A percentile compares a stretch with the other conserved stretches of the same genome.
Evolutionary conservation across 129 eudicot genomes (phyloP).

Genomic region (Flaveria bidentis): DNA sequence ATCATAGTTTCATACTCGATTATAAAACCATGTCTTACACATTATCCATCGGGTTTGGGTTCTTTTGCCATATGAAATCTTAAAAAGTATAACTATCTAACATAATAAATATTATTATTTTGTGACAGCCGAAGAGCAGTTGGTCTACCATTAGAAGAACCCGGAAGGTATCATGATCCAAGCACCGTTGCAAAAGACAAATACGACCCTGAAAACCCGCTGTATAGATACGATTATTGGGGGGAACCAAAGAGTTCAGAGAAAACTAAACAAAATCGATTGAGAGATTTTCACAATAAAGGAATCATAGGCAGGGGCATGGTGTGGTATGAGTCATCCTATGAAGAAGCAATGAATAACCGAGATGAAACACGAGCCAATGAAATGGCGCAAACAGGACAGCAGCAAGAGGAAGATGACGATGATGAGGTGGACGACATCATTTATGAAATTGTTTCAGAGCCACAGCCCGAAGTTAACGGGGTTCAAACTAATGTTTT

Average conservation of each 20-base stretch:
- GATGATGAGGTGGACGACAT: conserved; percentile 39
- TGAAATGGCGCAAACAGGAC: conserved; percentile 33
- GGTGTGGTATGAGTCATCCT: conserved; percentile 79
- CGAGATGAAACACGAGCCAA: conserved; percentile 50
- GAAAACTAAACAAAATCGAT: conserved; percentile 69
- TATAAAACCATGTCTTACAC: not conserved
- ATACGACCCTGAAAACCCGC: conserved; percentile 74
- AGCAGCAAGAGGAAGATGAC: conserved; percentile 46
- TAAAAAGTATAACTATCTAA: not conserved
- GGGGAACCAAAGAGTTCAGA: conserved; percentile 97
- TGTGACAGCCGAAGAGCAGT: conserved; percentile 78
- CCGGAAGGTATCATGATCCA: conserved; percentile 78
- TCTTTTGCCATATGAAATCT: not conserved
- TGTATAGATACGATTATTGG: conserved; percentile 93
- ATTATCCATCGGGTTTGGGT: not conserved
- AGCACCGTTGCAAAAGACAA: conserved; percentile 60
- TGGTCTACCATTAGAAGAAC: conserved; percentile 88
- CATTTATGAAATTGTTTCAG: conserved; percentile 36
- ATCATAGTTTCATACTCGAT: not conserved
- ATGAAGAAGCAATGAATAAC: conserved; percentile 72
- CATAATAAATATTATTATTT: not conserved
- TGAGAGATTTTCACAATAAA: conserved; percentile 83
- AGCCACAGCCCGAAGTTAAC: conserved; percentile 43
- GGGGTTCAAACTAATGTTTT: conserved; percentile 44
- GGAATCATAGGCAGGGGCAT: conserved; percentile 78